Evolutionary conservation across 228 moss, liverwort and hornwort species (phyloP), one percentile per base, ranked within the genome.

Genomic region (Sphagnum magellanicum): DNA sequence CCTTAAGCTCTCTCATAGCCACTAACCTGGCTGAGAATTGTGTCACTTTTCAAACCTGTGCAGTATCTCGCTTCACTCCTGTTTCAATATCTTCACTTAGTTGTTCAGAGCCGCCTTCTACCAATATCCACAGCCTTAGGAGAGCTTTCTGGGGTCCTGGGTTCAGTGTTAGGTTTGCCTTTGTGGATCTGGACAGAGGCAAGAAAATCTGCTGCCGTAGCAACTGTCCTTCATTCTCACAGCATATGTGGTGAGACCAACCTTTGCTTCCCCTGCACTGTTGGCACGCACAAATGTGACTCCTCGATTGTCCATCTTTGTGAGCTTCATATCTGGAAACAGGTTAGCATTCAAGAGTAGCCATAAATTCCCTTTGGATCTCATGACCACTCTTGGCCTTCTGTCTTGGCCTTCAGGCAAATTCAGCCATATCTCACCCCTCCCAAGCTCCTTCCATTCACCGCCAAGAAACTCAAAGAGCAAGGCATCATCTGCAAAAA

Each of bases 391-490:
- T 58, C 93, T 91, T 64, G 98, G 72, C 81, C 80, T 93, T 72
- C 88, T 81, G 58, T 81, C 77, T 57, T 75, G 66, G 16, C 93
- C 98, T 68, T 98, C 91, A 10, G 87, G 88, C 4, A 93, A 82
- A 60, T 90, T 98, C 50, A 98, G 81, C 71, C 79, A 90, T 16
- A 98, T 85, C 77, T 98, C 98, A 0, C 98, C 98, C 76, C 83
- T 98, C 52, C 98, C 98, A 50, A 91, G 93, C 75, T 98, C 98
- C 75, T 92, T 98, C 98, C 98, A 98, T 62, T 82, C 90, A 6
- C 93, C 90, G 16, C 89, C 91, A 11, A 89, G 83, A 59, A 98
- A 98, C 80, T 98, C 98, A 69, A 93, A 98, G 12, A 98, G 81
- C 16, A 86, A 77, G 6, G 98, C 93, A 63, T 98, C 98, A 4